Base-by-base conservation (phyloP, 495 filamentous ascomycete genomes). In the Beverwykella pulmonaria region DNA sequence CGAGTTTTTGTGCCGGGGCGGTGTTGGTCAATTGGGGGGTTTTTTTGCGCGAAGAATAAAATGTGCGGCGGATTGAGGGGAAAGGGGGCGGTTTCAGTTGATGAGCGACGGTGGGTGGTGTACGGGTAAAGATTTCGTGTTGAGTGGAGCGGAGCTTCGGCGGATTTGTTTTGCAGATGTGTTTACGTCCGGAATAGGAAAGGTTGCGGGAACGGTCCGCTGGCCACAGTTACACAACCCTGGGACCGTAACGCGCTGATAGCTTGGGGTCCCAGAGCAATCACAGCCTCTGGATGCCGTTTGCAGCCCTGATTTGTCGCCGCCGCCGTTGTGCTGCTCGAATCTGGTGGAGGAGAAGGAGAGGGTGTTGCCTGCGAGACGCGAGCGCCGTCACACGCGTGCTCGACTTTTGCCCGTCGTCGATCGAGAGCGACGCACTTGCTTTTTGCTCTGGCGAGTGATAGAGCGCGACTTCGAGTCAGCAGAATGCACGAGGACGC, bases 401-500 rank as follows among this genome's bases (percentile, higher is more conserved):
- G 44, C 32, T 29, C 48, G 46, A 36, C 1, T 23, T 39, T 15
- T 46, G 22, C 52, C 25, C 23, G 19, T 32, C 7, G 36, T 2
- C 27, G 10, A 19, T 22, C 52, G n/a, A 7, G 7, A 23, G 55
- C 20, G 39, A 14, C 52, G 54, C 36, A 12, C 20, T 52, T 59
- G 27, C 47, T 46, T 53, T 32, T 59, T 50, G 23, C 46, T 29
- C 27, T 25, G 32, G 41, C 36, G 36, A 50, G 53, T 41, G 41
- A 50, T 22, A 27, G 41, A 25, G 53, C 46, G 62, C 46, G 44
- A 53, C 52, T 32, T 59, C 63, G 63, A 66, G 63, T 66, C 63
- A 66, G 63, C 54, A 46, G n/a, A 59, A 52, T 66, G 63, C 63
- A 66, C 14, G 27, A 22, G 47, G 32, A 66, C 63, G 63, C 55